Base-by-base conservation (phyloP, 179 eudicot genomes). In the Beta lomatogona region DNA sequence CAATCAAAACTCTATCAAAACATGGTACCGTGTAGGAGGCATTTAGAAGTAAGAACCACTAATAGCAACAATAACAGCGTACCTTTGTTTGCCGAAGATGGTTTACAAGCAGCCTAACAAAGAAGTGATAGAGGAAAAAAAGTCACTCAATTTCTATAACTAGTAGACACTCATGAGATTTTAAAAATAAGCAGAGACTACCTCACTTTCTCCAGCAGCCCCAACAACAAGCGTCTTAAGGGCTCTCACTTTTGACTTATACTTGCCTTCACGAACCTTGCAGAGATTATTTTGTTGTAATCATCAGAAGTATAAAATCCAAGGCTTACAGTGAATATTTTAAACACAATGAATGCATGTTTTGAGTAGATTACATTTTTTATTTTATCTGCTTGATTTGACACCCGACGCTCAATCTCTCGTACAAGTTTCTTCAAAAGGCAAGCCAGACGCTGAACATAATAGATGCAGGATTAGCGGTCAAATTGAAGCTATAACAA, bases 211-310 rank as follows among this genome's bases (percentile, higher is more conserved):
- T 83, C 90, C 95, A 64, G 89, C 83, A 58, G 93, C 83, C 61
- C 97, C 98, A 73, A 79, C 85, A 31, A 93, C 92, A 79, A 95
- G 98, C 59, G 94, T 90, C 86, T 93, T 93, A 21, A 93, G 92
- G 79, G 88, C 92, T 85, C 82, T 91, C 31, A 92, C 79, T 85
- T 84, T n/a, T n/a, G n/a, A n/a, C n/a, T n/a, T n/a, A n/a, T n/a
- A n/a, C n/a, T n/a, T n/a, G n/a, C n/a, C n/a, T n/a, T n/a, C n/a
- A n/a, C n/a, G n/a, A n/a, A n/a, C n/a, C n/a, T n/a, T n/a, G n/a
- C n/a, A n/a, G n/a, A n/a, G n/a, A n/a, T n/a, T n/a, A n/a, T n/a
- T n/a, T n/a, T n/a, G n/a, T n/a, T n/a, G n/a, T n/a, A n/a, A n/a
- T n/a, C n/a, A n/a, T n/a, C n/a, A n/a, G n/a, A n/a, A n/a, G n/a